Conservation (phyloP, 495 filamentous ascomycete species). For the Xylaria palmicola region DNA sequence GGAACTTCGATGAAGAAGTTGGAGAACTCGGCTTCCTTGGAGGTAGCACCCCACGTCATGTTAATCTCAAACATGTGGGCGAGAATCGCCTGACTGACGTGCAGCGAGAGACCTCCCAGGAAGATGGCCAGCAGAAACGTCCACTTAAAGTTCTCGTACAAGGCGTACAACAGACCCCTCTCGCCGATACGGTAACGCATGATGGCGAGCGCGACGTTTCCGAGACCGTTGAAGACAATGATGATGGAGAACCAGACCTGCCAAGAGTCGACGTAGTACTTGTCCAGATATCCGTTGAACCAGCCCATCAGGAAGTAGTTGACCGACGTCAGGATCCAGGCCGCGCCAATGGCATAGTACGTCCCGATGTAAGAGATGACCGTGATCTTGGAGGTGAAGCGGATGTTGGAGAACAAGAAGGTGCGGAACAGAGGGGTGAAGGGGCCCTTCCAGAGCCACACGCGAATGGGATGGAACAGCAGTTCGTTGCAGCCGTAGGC, state of each 20-base stretch:
- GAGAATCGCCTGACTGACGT: conserved; percentile 65
- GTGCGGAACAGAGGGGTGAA: conserved; percentile 73
- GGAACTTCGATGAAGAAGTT: conserved; percentile 82
- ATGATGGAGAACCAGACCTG: conserved; percentile 74
- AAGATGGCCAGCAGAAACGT: conserved; percentile 67
- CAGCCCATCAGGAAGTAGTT: conserved; percentile 80
- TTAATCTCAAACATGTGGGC: conserved; percentile 72
- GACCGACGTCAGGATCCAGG: conserved; percentile 73
- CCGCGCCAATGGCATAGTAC: conserved; percentile 78
- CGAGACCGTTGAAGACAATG: conserved; percentile 69
- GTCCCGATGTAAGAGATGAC: conserved; percentile 85
- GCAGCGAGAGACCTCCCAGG: conserved; percentile 67
- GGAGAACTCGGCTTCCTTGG: conserved; percentile 69
- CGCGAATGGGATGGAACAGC: conserved; percentile 70
- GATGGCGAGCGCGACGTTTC: conserved; percentile 62
- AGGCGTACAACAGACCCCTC: conserved; percentile 48
- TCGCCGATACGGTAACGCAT: conserved; percentile 69
- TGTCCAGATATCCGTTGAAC: conserved; percentile 71
- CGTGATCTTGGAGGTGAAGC: conserved; percentile 75
- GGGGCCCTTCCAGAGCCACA: conserved; percentile 62
- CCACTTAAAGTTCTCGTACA: conserved; percentile 74
- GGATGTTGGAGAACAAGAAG: conserved; percentile 72
- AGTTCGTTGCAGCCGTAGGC: conserved; percentile 86
- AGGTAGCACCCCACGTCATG: conserved; percentile 70
- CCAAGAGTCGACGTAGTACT: conserved; percentile 76